These are phyloP conservation scores for Cercospora zeina DNA, from an alignment of 2,329 filamentous ascomycete species.

Conservation along the genomic window DNA sequence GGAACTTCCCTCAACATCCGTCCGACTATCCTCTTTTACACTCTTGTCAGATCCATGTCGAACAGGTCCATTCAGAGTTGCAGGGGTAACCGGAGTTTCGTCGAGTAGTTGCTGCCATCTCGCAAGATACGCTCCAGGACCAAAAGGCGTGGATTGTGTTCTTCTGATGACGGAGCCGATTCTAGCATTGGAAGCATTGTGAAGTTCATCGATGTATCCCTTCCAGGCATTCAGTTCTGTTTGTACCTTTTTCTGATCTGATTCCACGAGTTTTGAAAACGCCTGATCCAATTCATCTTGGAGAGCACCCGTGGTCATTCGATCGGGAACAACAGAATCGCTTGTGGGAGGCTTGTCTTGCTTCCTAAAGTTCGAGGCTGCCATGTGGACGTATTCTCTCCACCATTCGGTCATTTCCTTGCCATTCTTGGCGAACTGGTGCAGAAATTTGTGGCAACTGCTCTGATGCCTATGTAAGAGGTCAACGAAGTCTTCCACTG, in stretches of 20 bases:
- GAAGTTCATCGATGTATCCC: slow-evolving; percentile 59
- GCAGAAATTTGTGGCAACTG: slow-evolving; percentile 68
- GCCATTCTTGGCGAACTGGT: slow-evolving; percentile 67
- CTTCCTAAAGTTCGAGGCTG: slow-evolving; percentile 57
- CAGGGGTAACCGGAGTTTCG: slow-evolving; percentile 67
- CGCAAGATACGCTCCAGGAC: slow-evolving; percentile 70
- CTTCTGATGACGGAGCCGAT: slow-evolving; percentile 59
- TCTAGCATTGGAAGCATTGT: slow-evolving; percentile 55
- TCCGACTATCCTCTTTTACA: slow-evolving; percentile 42
- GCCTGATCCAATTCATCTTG: slow-evolving; percentile 46
- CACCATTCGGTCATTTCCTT: slow-evolving; percentile 65
- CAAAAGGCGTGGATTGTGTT: slow-evolving; percentile 50
- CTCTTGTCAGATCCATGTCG: slow-evolving; percentile 45
- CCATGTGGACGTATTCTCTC: slow-evolving; percentile 60
- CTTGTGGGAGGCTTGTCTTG: slow-evolving; percentile 32
- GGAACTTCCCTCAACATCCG: slow-evolving; percentile 40
- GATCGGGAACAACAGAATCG: slow-evolving; percentile 30
- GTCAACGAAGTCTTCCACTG: slow-evolving; percentile 70
- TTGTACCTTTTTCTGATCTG: slow-evolving; percentile 51
- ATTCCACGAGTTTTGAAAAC: slow-evolving; percentile 51
- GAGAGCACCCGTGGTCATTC: slow-evolving; percentile 47
- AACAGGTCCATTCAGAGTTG: slow-evolving; percentile 52
- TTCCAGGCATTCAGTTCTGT: slow-evolving; percentile 61
- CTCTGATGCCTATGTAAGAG: slow-evolving; percentile 65
- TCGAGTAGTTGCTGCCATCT: slow-evolving; percentile 73